These are phyloP conservation scores for Cladosporium phlei DNA, from an alignment of 2,329 filamentous ascomycete genomes.

Conservation along the genomic window DNA sequence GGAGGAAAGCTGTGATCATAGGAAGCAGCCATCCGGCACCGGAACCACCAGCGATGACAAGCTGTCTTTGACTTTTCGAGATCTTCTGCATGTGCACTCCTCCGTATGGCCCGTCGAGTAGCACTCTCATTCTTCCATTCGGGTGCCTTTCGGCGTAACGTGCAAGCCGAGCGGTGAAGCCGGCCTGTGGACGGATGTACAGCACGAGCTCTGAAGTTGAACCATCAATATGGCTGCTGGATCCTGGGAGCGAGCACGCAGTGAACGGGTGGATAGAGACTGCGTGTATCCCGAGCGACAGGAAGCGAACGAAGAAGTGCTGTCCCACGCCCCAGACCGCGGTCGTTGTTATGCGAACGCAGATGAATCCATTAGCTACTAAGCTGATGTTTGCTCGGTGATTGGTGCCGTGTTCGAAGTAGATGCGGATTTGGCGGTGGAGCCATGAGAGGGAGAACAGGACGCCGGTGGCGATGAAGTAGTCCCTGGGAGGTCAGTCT, in stretches of 20 bases:
- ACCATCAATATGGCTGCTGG: slow-evolving; percentile 13
- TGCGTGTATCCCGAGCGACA: slow-evolving; percentile 40
- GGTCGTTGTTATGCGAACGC: slow-evolving; percentile 41
- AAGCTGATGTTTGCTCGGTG: slow-evolving; percentile 39
- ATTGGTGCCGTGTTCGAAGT: slow-evolving; percentile 47
- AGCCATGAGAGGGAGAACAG: slow-evolving; percentile 48
- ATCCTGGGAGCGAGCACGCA: slow-evolving; percentile 45
- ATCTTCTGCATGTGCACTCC: slow-evolving; percentile 41
- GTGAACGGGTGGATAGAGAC: slow-evolving; percentile 53
- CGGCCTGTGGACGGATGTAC: slow-evolving; percentile 48
- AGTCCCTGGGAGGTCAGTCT: slow-evolving; percentile 37
- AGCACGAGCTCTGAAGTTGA: slow-evolving; percentile 45
- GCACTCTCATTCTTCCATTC: slow-evolving; percentile 38
- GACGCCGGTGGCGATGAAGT: slow-evolving; percentile 54
- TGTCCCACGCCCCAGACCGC: slow-evolving; percentile 50
- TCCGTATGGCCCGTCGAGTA: slow-evolving; percentile 58
- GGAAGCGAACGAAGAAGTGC: slow-evolving; percentile 53
- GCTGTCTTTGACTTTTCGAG: slow-evolving; percentile 37
- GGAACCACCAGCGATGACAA: slow-evolving; percentile 54
- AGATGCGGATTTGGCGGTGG: slow-evolving; percentile 44
- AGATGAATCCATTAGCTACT: slow-evolving; percentile 39
- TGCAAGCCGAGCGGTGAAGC: slow-evolving; percentile 47
- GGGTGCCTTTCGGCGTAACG: slow-evolving; percentile 37
- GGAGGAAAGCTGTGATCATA: slow-evolving; percentile 40
- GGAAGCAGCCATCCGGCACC: slow-evolving; percentile 52